Evolutionary conservation across 1,139 yeast genomes (phyloP).

Genomic region (Kazachstania sp.): DNA sequence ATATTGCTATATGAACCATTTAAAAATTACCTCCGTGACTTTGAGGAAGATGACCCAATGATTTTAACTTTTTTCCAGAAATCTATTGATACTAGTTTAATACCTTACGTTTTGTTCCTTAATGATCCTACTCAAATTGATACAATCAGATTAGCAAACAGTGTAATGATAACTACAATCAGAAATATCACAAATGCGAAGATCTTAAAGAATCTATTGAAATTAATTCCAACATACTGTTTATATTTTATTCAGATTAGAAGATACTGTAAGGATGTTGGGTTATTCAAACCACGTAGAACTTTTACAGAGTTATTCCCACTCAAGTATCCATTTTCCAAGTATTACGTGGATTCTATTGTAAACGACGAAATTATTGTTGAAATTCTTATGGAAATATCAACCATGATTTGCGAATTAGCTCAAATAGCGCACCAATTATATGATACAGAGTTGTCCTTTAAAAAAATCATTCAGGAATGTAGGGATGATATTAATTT

Average conservation of each 20-base stretch:
- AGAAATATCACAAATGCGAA: conserved; percentile 20
- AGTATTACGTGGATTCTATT: conserved; percentile 62
- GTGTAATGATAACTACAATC: conserved; percentile 37
- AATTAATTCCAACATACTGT: conserved; percentile 46
- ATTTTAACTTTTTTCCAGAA: conserved; percentile 16
- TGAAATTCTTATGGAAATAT: conserved; percentile 64
- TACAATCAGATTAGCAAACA: conserved; percentile 45
- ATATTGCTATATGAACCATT: conserved; percentile 13
- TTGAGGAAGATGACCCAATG: conserved; percentile 8
- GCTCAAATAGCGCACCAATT: conserved; percentile 44
- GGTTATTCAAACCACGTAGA: conserved; percentile 50
- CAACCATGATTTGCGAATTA: conserved; percentile 50
- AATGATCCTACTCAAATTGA: conserved; percentile 38
- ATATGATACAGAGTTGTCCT: conserved; percentile 43
- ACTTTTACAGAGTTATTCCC: conserved; percentile 65
- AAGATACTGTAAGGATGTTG: conserved; percentile 45
- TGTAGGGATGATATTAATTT: conserved; percentile 34
- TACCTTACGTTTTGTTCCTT: conserved; percentile 44
- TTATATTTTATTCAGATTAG: conserved; percentile 46
- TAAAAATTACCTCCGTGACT: conserved; percentile 9
- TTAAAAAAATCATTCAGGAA: conserved; percentile 33
- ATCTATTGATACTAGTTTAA: conserved; percentile 52
- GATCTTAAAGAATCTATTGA: conserved; percentile 41
- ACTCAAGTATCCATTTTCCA: conserved; percentile 53
- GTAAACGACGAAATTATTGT: conserved; percentile 64